Conservation (phyloP, 1,284 basidiomycete species). For the Ganoderma resinaceum region DNA sequence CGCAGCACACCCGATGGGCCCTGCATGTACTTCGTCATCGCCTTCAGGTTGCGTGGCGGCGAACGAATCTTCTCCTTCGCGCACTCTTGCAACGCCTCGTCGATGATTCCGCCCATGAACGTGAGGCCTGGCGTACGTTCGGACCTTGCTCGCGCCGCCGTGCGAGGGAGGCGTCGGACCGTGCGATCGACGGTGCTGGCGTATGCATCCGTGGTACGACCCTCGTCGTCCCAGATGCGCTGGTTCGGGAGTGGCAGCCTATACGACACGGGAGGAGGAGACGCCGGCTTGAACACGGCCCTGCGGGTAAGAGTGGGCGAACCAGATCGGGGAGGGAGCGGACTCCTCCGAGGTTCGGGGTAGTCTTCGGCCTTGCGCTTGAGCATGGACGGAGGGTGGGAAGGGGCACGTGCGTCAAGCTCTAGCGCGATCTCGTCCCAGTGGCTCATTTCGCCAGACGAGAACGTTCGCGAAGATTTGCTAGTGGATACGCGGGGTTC, state of each 20-base stretch:
- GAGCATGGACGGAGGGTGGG: not conserved
- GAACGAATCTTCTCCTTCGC: conserved; percentile 15
- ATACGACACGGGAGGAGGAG: not conserved
- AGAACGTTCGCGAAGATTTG: not conserved
- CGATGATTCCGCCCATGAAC: conserved; percentile 5
- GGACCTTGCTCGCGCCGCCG: conserved; percentile 7
- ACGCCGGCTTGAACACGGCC: not conserved
- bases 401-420: conserved; percentile 7
- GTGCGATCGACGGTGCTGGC: not conserved
- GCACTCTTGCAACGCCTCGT: conserved; percentile 17
- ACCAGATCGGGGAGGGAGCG: not conserved
- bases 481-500: not conserved
- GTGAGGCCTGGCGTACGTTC: not conserved
- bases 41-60: not conserved
- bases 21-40: not conserved
- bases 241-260: not conserved
- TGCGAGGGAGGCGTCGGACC: conserved; percentile 8
- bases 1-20: conserved; percentile 11
- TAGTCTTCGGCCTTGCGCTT: conserved; percentile 12
- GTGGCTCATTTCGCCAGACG: not conserved
- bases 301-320: not conserved
- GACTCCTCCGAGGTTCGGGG: not conserved
- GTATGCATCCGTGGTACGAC: not conserved
- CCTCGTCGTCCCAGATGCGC: not conserved
- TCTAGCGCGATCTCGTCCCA: conserved; percentile 13